Percentiles rank a stretch among this genome's conserved stretches.
phyloP scores from a whole-genome alignment of 1,284 basidiomycete species.

The Irpex rosettiformis region DNA sequence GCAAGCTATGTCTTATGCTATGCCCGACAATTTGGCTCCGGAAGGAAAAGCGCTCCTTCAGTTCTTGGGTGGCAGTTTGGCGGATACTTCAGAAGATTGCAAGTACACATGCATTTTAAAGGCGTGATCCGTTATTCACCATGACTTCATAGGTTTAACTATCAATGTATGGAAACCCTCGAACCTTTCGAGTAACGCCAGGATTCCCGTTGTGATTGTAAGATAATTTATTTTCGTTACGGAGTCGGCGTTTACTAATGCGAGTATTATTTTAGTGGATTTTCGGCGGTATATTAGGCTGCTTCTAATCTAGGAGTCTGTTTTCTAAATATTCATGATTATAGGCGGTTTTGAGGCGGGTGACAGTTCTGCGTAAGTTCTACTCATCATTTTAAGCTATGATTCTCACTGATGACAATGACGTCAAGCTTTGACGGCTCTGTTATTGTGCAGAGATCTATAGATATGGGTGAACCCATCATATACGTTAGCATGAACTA shows the following conservation, averaged over 20 bases:
- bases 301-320: too few species aligned
- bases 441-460: constrained; percentile 30
- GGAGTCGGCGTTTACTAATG: neutral
- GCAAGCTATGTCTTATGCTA: constrained; percentile 26
- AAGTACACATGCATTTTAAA: too few species aligned
- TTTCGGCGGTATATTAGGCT: constrained; percentile 40
- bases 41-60: neutral
- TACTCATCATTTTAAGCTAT: too few species aligned
- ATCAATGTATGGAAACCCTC: constrained; percentile 11
- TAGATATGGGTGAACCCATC: constrained; percentile 32
- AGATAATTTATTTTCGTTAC: neutral
- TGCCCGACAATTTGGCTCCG: neutral
- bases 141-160: neutral
- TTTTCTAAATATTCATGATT: too few species aligned
- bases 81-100: constrained; percentile 7
- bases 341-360: constrained; percentile 30
- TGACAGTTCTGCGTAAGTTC: constrained; percentile 13
- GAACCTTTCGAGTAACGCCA: neutral
- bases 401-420: constrained; percentile 11
- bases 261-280: constrained; percentile 55
- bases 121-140: neutral
- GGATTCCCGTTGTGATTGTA: constrained; percentile 5
- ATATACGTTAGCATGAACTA: constrained; percentile 34
- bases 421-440: constrained; percentile 29
- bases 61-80: neutral